Evolutionary conservation across 2,329 filamentous ascomycete genomes (phyloP), one percentile per base, ranked within the genome.

Genomic region (Penicillium hesseltinei): DNA sequence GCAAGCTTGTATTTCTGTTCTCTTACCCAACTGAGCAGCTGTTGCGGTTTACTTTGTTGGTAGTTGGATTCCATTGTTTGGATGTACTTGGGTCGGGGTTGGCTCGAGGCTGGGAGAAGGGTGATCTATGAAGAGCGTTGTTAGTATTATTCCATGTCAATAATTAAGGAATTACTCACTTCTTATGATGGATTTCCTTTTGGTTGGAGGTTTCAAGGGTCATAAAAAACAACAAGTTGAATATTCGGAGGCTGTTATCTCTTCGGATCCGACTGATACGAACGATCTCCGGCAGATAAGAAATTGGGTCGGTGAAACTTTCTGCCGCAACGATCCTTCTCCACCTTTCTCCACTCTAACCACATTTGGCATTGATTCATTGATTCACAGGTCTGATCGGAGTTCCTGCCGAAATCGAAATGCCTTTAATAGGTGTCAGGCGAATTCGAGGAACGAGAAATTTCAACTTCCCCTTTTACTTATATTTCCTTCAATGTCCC

Each of bases 211-310:
- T n/a, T 43, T 17, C 15, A 43, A 43, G 40, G 23, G 25, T n/a
- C 42, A 27, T 4, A 25, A 43, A 43, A 43, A 6, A 40, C 3
- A 9, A 19, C 4, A 8, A 43, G 6, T n/a, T 39, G 4, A 21
- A 39, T 39, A 39, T 39, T 31, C 29, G 0, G 10, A 31, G 10
- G 29, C 1, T 39, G 36, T 29, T 44, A 47, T 47, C 45, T 23
- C 45, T 11, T 50, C 47, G 47, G 47, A 50, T 40, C 47, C 47
- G 47, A 50, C 47, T 21, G 47, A 50, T 50, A 38, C 47, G 47
- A 50, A 15, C 47, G 10, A 50, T 50, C 47, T 50, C 47, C 47
- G 47, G 15, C 1, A 25, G 47, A 39, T 50, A 40, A 27, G 27
- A 4, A 6, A 10, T 10, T 21, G 4, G 29, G 21, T 8, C 42